These are phyloP conservation scores for Fusarium succisae DNA, from an alignment of 2,329 filamentous ascomycete genomes.

Conservation along the genomic window DNA sequence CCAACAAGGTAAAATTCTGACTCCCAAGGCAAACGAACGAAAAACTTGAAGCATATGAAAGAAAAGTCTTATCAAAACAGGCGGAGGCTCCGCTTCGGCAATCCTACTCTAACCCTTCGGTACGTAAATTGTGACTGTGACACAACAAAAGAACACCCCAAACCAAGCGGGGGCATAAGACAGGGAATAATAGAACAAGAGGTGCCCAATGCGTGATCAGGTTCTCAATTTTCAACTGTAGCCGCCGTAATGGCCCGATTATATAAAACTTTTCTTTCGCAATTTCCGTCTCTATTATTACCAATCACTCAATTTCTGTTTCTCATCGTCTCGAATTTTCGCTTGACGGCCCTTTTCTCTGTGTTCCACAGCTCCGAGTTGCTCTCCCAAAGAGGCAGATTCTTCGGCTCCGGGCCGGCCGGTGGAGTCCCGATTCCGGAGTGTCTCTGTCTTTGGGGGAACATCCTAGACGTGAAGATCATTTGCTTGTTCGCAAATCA, in stretches of 20 bases:
- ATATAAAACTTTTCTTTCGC: not conserved
- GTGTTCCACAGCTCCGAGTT: slow-evolving; percentile 17
- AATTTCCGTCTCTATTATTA: not conserved
- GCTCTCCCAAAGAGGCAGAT: slow-evolving; percentile 5
- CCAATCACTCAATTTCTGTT: not conserved
- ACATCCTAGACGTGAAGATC: slow-evolving; percentile 14
- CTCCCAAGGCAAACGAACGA: not conserved
- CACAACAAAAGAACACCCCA: slow-evolving; percentile 6
- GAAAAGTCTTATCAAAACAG: slow-evolving; percentile 14
- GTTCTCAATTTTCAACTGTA: not conserved
- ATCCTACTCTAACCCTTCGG: slow-evolving; percentile 27
- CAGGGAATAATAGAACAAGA: slow-evolving; percentile 12
- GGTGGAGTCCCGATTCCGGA: slow-evolving; percentile 25
- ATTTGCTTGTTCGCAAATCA: slow-evolving; percentile 26
- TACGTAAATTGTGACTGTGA: slow-evolving; percentile 14
- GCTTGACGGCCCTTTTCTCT: slow-evolving; percentile 4
- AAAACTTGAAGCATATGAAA: not conserved
- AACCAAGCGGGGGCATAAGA: slow-evolving; percentile 25
- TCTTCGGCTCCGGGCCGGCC: slow-evolving; percentile 29
- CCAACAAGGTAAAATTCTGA: slow-evolving; percentile 15
- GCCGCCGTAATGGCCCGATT: slow-evolving; percentile 29
- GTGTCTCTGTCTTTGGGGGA: slow-evolving; percentile 1
- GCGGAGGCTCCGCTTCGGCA: slow-evolving; percentile 29
- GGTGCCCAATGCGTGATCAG: slow-evolving; percentile 23
- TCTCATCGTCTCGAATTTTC: not conserved